Base-by-base conservation (phyloP, 768 basidiomycete species). In the Amanita phalloides region DNA sequence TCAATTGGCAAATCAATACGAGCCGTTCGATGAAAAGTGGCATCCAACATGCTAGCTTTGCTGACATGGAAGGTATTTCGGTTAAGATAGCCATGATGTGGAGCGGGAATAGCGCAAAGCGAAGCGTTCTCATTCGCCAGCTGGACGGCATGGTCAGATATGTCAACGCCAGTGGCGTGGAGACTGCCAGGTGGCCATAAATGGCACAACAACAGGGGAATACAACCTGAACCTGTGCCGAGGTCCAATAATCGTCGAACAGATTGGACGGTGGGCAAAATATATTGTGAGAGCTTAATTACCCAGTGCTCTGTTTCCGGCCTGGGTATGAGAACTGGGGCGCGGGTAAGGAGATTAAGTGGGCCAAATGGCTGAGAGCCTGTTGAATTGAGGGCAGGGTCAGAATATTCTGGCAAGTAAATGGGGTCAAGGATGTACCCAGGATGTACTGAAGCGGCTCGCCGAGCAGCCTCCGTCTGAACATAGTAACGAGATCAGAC, bases 261-360 rank as follows among this genome's bases (percentile, higher is more conserved):
- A 45, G 57, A 62, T 50, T 64, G 56, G 36, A 65, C 57, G 13
- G 65, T 62, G 6, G 73, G 72, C 2, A 64, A 54, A 47, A 79
- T 59, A n/a, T 62, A 60, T 10, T 74, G 68, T 25, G 82, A 74
- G 51, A 92, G 76, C 47, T 72, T 74, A 7, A 79, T 64, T 6
- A 83, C 72, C 86, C 87, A 90, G 56, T 90, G 67, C 61, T 96
- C 91, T 0, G 95, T 99, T 66, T 99, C 95, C 41, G 93, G 89
- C 11, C 95, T 85, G 10, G 95, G 95, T 39, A 98, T 97, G 56
- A 98, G 81, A 14, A 84, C 82, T 1, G 95, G 95, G 2, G 85
- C 71, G 14, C 88, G 78, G 8, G 75, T 71, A 54, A 81, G 70
- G 60, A 97, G 75, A 58, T 78, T 73, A 44, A 98, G 78, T 4